Conservation (phyloP, 352 stramenopile species). For the Phytophthora pisi region DNA sequence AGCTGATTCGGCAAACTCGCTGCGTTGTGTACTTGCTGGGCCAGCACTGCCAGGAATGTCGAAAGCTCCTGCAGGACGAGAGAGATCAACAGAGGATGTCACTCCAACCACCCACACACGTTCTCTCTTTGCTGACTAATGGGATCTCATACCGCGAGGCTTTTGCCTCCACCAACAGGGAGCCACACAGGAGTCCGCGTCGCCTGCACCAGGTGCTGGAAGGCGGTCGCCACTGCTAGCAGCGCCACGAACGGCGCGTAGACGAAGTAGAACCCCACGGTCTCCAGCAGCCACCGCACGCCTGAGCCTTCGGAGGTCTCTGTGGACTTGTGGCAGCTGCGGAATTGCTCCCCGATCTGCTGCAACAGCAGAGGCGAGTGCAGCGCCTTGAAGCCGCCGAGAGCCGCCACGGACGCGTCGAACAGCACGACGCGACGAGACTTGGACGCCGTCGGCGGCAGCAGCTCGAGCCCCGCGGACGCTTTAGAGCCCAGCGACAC, state of each 20-base stretch:
- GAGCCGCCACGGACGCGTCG: slow-evolving; percentile 27
- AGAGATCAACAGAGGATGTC: not conserved
- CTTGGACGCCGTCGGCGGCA: slow-evolving; percentile 7
- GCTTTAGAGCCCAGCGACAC: not conserved
- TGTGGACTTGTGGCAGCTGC: not conserved
- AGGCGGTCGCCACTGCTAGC: slow-evolving; percentile 4
- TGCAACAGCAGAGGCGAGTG: slow-evolving; percentile 18
- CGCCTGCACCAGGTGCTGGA: slow-evolving; percentile 21
- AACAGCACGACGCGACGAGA: slow-evolving; percentile 34
- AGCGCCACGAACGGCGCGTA: slow-evolving; percentile 12
- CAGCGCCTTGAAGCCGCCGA: slow-evolving; percentile 25
- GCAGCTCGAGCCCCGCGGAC: not conserved
- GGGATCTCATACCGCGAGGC: slow-evolving; percentile 35
- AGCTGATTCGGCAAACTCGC: slow-evolving; percentile 34
- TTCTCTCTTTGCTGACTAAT: not conserved
- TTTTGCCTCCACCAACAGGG: slow-evolving; percentile 35
- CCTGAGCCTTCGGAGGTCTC: not conserved
- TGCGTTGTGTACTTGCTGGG: slow-evolving; percentile 36
- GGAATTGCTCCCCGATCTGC: not conserved
- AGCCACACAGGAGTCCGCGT: slow-evolving; percentile 27
- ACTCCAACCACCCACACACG: not conserved
- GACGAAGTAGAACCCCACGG: not conserved
- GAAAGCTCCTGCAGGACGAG: slow-evolving; percentile 41
- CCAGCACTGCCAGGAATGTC: slow-evolving; percentile 46
- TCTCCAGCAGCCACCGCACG: not conserved